Evolutionary conservation across 768 basidiomycete species (phyloP).

Genomic region (Suillus subalutaceus): DNA sequence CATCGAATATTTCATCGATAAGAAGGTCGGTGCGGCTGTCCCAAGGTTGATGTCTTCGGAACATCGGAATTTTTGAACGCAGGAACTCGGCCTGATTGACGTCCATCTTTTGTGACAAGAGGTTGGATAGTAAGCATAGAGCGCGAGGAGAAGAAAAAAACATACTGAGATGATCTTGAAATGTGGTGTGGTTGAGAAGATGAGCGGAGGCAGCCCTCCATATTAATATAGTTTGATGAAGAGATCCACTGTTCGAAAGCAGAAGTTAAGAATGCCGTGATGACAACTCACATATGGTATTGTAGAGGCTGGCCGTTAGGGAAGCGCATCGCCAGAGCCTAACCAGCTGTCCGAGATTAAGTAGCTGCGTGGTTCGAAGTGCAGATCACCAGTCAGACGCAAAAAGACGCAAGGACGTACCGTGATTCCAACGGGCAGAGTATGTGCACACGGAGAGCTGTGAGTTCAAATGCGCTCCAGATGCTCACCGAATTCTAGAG

Average conservation of each 20-base stretch:
- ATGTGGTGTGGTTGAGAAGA: too few relatives aligned
- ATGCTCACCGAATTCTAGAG: neutral
- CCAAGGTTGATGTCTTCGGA: neutral
- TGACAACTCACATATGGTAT: too few relatives aligned
- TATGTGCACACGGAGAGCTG: neutral
- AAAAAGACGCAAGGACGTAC: neutral
- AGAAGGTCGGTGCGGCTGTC: neutral
- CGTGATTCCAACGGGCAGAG: neutral
- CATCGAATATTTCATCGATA: neutral
- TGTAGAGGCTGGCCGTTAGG: too few relatives aligned
- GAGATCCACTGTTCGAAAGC: too few relatives aligned
- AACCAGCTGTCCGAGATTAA: conserved; percentile 3
- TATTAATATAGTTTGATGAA: too few relatives aligned
- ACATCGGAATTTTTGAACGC: neutral
- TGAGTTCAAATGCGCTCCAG: neutral
- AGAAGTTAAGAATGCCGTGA: too few relatives aligned
- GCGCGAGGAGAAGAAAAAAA: too few relatives aligned
- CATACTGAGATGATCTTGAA: too few relatives aligned
- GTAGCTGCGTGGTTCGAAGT: neutral
- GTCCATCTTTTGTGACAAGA: neutral
- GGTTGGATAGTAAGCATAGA: too few relatives aligned
- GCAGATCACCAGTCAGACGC: neutral
- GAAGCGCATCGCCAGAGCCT: conserved; percentile 1
- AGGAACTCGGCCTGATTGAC: neutral
- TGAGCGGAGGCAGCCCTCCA: too few relatives aligned